phyloP scores from a whole-genome alignment of 2,329 filamentous ascomycete species.

The Hymenoscyphus repandus region DNA sequence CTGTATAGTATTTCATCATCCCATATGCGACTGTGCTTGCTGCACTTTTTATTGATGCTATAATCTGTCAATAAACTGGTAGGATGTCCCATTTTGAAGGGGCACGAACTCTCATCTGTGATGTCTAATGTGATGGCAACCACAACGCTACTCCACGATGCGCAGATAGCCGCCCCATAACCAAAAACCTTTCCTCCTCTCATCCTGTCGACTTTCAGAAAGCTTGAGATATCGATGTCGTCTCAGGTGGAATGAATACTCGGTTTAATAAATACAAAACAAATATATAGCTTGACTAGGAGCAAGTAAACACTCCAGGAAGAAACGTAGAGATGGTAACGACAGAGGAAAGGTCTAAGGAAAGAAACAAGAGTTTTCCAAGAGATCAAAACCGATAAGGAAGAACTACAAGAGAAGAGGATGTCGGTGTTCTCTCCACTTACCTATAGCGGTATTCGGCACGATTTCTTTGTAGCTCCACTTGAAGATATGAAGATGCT shows the following conservation, averaged over 20 bases:
- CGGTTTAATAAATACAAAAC: not conserved
- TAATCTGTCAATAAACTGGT: not conserved
- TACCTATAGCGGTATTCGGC: not conserved
- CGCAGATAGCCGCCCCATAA: constrained; percentile 12
- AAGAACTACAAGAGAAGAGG: not conserved
- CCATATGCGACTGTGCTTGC: constrained; percentile 36
- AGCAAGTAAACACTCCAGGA: not conserved
- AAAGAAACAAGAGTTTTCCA: constrained; percentile 1
- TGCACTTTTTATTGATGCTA: constrained; percentile 29
- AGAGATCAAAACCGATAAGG: not conserved
- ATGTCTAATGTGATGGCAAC: constrained; percentile 15
- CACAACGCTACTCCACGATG: constrained; percentile 11
- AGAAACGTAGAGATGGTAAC: not conserved
- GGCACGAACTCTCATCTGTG: constrained; percentile 11
- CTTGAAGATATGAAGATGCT: not conserved
- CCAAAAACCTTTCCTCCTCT: constrained; percentile 8
- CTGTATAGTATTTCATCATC: constrained; percentile 46
- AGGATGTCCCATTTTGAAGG: not conserved
- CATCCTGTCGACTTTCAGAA: constrained; percentile 9
- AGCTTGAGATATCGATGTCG: not conserved
- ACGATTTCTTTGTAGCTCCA: not conserved
- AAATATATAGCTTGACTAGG: not conserved
- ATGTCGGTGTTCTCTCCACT: not conserved
- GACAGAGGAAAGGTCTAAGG: not conserved
- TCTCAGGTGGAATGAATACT: not conserved